Percentiles rank a stretch among this genome's conserved stretches.
Conservation (phyloP, 2,329 filamentous ascomycete species). For the Cytospora piceae region DNA sequence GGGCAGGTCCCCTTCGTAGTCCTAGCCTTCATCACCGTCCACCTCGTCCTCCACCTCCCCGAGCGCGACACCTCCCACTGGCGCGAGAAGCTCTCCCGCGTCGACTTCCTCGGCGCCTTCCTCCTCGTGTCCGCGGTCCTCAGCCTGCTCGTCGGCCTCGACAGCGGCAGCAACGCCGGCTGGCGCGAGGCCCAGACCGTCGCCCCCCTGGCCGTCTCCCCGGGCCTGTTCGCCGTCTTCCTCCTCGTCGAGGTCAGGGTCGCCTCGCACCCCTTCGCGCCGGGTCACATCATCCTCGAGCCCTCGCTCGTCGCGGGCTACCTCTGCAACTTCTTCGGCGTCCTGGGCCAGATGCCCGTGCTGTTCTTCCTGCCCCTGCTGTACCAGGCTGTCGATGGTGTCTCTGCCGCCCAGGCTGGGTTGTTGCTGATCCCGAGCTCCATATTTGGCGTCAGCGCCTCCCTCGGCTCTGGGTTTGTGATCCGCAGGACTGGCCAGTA, state of each 20-base stretch:
- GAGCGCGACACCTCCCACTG: conserved; percentile 61
- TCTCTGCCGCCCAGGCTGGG: conserved; percentile 66
- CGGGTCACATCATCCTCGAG: conserved; percentile 73
- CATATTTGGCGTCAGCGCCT: conserved; percentile 62
- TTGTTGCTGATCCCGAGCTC: conserved; percentile 70
- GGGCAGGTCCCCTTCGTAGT: conserved; percentile 71
- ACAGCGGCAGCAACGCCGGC: conserved; percentile 72
- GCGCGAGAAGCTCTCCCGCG: conserved; percentile 55
- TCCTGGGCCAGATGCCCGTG: conserved; percentile 58
- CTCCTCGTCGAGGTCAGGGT: conserved; percentile 69
- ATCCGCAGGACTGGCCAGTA: conserved; percentile 74
- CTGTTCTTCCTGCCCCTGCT: conserved; percentile 79
- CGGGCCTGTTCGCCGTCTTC: conserved; percentile 67
- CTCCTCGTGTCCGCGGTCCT: conserved; percentile 40
- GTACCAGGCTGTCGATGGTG: conserved; percentile 72
- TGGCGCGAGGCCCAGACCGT: conserved; percentile 66
- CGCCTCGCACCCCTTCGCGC: conserved; percentile 73
- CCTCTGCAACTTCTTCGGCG: conserved; percentile 72
- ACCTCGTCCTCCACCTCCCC: conserved; percentile 65
- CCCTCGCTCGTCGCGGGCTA: conserved; percentile 69
- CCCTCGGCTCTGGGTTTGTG: conserved; percentile 64
- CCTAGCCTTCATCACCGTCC: conserved; percentile 66
- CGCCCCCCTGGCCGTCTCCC: conserved; percentile 57
- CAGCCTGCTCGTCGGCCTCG: conserved; percentile 69
- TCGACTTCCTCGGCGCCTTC: conserved; percentile 35